A percentile compares a stretch with the other conserved stretches of the same genome.
These are phyloP conservation scores for Orbilia javanica DNA, from an alignment of 2,329 filamentous ascomycete species.

Conservation along the genomic window DNA sequence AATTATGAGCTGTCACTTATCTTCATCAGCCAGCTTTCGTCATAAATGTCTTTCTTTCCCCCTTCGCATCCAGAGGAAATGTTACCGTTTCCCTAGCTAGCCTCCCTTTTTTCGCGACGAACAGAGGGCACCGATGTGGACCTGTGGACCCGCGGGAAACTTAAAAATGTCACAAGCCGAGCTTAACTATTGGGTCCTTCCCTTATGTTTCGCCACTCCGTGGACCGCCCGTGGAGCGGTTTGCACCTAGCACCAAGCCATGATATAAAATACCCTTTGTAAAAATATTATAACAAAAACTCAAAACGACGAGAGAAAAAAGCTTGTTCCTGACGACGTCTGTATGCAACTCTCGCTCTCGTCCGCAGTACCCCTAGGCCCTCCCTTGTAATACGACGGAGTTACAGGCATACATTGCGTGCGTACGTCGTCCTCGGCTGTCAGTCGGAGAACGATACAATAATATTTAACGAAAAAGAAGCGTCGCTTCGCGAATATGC, in stretches of 20 bases:
- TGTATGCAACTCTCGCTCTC: too few species aligned
- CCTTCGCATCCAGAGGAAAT: neutral
- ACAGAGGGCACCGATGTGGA: constrained; percentile 3
- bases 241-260: neutral
- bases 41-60: constrained; percentile 13
- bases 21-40: neutral
- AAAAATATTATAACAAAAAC: neutral
- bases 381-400: too few species aligned
- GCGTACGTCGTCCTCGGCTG: neutral
- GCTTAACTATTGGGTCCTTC: neutral
- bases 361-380: too few species aligned
- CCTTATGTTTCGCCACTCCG: constrained; percentile 4
- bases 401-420: neutral
- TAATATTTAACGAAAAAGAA: neutral
- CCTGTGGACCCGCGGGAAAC: too few species aligned
- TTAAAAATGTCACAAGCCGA: too few species aligned
- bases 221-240: neutral
- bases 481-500: constrained; percentile 1
- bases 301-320: neutral
- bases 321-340: constrained; percentile 21
- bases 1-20: constrained; percentile 48
- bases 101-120: neutral
- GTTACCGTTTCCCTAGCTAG: neutral
- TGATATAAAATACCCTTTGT: constrained; percentile 9
- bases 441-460: neutral